A percentile compares a stretch with the other conserved stretches of the same genome.
Evolutionary conservation across 768 basidiomycete species (phyloP).

Genomic region (Tricholoma furcatifolium): DNA sequence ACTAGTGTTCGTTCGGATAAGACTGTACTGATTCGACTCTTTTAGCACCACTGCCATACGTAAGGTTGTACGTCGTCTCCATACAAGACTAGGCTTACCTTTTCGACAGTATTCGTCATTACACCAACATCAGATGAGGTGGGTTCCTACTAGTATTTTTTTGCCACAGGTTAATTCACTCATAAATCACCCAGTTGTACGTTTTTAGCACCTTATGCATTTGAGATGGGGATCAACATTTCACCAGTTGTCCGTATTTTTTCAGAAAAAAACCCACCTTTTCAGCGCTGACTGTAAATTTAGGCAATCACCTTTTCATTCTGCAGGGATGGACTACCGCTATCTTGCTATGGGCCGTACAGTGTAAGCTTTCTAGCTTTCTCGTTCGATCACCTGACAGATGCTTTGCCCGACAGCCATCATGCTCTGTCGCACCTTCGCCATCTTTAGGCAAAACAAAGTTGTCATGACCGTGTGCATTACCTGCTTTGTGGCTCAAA

Average conservation of each 20-base stretch:
- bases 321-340: constrained; percentile 21
- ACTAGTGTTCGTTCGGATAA: neutral
- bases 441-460: constrained; percentile 18
- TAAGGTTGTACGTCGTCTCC: neutral
- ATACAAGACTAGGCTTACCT: neutral
- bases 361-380: constrained; percentile 18
- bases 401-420: constrained; percentile 11
- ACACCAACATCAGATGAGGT: constrained; percentile 18
- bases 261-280: neutral
- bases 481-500: constrained; percentile 15
- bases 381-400: neutral
- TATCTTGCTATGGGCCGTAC: constrained; percentile 25
- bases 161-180: neutral
- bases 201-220: constrained; percentile 4
- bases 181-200: constrained; percentile 15
- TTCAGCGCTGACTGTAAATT: neutral
- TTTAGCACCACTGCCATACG: constrained; percentile 11
- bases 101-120: constrained; percentile 10
- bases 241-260: constrained; percentile 6
- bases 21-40: neutral
- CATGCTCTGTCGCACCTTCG: constrained; percentile 25
- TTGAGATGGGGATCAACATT: neutral
- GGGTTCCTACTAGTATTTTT: neutral
- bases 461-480: constrained; percentile 12
- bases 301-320: constrained; percentile 21